Percentiles rank a stretch among this genome's conserved stretches.
phyloP scores from a whole-genome alignment of 1,284 basidiomycete species.

The Ganoderma lucidum region DNA sequence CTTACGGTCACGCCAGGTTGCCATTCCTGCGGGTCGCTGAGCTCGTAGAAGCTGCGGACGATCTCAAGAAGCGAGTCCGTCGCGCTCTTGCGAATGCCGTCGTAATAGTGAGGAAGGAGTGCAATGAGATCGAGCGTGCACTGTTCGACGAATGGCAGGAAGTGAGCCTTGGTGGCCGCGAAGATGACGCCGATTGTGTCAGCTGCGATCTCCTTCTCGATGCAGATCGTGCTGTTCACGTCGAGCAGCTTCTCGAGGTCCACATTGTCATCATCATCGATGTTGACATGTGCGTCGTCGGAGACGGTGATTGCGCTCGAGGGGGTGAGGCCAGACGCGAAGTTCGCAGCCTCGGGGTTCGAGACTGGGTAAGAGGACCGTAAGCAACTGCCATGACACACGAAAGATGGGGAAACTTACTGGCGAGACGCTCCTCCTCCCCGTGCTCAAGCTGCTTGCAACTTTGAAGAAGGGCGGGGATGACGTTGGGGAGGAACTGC shows the following conservation, averaged over 20 bases:
- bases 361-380: conserved; percentile 47
- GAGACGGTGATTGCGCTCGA: conserved; percentile 70
- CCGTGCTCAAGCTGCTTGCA: conserved; percentile 88
- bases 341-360: conserved; percentile 60
- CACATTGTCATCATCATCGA: conserved; percentile 82
- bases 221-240: conserved; percentile 96
- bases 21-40: conserved; percentile 88
- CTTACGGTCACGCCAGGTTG: conserved; percentile 68
- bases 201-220: conserved; percentile 99
- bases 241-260: conserved; percentile 88
- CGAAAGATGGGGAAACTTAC: conserved; percentile 44
- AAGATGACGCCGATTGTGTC: conserved; percentile 97
- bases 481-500: conserved; percentile 85
- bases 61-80: conserved; percentile 91
- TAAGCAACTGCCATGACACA: background rate
- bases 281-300: conserved; percentile 62
- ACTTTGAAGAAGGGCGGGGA: conserved; percentile 88
- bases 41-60: conserved; percentile 92
- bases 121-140: conserved; percentile 84
- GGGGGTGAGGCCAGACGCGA: conserved; percentile 78
- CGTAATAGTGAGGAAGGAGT: conserved; percentile 95
- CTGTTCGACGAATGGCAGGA: conserved; percentile 89
- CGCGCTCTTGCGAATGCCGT: conserved; percentile 97
- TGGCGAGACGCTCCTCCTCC: conserved; percentile 56
- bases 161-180: conserved; percentile 81